These are phyloP conservation scores for Bruguiera hainesii DNA, from an alignment of 441 rosid species.

Conservation along the genomic window DNA sequence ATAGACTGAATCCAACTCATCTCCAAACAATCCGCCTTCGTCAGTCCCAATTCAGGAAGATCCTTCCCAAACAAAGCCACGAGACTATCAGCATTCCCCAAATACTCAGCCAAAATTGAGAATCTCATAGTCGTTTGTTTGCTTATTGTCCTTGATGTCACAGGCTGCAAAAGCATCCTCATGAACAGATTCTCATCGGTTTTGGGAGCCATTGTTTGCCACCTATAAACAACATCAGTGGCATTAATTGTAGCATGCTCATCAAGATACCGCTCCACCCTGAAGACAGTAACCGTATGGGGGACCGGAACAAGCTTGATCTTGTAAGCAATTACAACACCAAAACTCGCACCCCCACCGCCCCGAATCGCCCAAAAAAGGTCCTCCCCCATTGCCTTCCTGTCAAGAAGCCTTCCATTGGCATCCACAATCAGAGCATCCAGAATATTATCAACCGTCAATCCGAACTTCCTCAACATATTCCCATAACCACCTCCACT, in stretches of 20 bases:
- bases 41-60: conserved; percentile 50
- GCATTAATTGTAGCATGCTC: conserved; percentile 25
- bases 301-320: conserved; percentile 59
- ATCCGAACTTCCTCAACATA: conserved; percentile 52
- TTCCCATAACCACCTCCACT: conserved; percentile 73
- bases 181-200: conserved; percentile 42
- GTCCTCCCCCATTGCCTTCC: conserved; percentile 68
- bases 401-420: conserved; percentile 41
- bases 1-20: conserved; percentile 54
- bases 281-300: conserved; percentile 46
- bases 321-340: conserved; percentile 51
- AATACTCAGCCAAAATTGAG: conserved; percentile 33
- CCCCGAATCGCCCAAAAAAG: conserved; percentile 77
- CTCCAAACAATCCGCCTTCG: conserved; percentile 38
- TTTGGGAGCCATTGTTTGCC: conserved; percentile 48
- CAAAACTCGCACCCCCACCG: conserved; percentile 71
- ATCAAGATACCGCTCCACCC: conserved; percentile 29
- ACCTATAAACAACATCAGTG: conserved; percentile 36
- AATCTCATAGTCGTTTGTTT: conserved; percentile 35
- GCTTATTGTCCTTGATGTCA: conserved; percentile 22
- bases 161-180: conserved; percentile 50
- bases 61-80: conserved; percentile 39
- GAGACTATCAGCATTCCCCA: conserved; percentile 42
- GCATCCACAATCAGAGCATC: conserved; percentile 66
- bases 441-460: conserved; percentile 43